phyloP scores from a whole-genome alignment of 768 basidiomycete species.

The Sarcodon sp. region DNA sequence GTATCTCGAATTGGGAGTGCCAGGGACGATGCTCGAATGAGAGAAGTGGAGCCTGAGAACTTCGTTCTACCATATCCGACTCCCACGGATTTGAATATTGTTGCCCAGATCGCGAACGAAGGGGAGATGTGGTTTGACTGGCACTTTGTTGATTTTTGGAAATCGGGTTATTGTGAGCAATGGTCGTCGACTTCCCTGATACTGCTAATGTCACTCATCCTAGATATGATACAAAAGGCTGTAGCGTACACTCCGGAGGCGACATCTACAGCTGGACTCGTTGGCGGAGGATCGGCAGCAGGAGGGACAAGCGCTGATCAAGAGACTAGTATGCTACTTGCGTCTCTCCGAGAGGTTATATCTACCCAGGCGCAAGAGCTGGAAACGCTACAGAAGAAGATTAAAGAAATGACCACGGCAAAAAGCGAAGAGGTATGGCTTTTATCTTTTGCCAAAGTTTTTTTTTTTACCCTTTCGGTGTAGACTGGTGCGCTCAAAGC shows the following conservation, averaged over 20 bases:
- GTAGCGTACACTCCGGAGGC: constrained; percentile 53
- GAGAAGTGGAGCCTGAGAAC: constrained; percentile 74
- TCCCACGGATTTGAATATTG: constrained; percentile 15
- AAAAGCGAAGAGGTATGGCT: constrained; percentile 24
- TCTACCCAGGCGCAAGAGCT: constrained; percentile 74
- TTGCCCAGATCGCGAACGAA: constrained; percentile 37
- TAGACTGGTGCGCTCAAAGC: constrained; percentile 33
- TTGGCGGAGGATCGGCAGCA: background rate
- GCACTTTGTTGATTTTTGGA: constrained; percentile 97
- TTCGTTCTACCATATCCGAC: constrained; percentile 50
- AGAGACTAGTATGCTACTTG: constrained; percentile 72
- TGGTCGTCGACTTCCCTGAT: background rate
- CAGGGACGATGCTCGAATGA: constrained; percentile 90
- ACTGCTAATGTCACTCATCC: background rate
- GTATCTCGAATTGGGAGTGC: constrained; percentile 77
- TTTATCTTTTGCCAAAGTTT: constrained; percentile 2
- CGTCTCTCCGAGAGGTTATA: constrained; percentile 75
- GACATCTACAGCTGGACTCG: constrained; percentile 29
- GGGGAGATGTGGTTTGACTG: constrained; percentile 97
- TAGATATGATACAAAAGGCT: constrained; percentile 69
- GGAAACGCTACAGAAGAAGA: constrained; percentile 46
- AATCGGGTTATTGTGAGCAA: constrained; percentile 85
- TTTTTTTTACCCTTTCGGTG: background rate
- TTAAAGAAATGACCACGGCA: constrained; percentile 28
- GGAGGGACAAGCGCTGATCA: constrained; percentile 27